phyloP scores from a whole-genome alignment of 495 filamentous ascomycete genomes.

The Penicillium angulare region DNA sequence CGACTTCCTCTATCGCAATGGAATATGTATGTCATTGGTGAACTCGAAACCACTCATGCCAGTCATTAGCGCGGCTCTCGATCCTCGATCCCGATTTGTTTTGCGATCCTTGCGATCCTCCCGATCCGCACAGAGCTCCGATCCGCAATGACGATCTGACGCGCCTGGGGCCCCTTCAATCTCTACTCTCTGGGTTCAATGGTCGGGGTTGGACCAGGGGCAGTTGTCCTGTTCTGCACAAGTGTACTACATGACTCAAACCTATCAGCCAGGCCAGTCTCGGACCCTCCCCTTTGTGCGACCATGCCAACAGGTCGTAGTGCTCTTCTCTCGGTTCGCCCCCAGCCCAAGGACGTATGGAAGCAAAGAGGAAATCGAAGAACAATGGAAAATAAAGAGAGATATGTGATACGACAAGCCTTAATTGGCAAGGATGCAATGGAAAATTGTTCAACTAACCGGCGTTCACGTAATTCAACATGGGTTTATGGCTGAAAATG shows the following conservation, averaged over 20 bases:
- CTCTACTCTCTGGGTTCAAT: not conserved
- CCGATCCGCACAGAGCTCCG: constrained; percentile 14
- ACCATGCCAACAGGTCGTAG: constrained; percentile 1
- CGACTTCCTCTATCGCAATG: no score
- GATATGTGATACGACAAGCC: not conserved
- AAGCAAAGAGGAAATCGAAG: not conserved
- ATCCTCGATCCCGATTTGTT: constrained; percentile 6
- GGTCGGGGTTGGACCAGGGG: not conserved
- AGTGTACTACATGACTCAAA: not conserved
- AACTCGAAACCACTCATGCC: not conserved
- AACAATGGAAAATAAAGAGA: not conserved
- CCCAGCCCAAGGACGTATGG: not conserved
- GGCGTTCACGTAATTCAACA: constrained; percentile 17
- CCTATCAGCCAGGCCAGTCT: not conserved
- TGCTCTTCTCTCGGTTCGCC: not conserved
- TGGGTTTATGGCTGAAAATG: constrained; percentile 15
- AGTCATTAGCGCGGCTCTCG: not conserved
- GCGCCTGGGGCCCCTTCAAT: not conserved
- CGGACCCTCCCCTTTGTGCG: constrained; percentile 1
- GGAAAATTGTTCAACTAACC: constrained; percentile 22
- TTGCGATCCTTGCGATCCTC: constrained; percentile 14
- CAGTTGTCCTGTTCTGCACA: not conserved
- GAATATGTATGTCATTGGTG: not conserved
- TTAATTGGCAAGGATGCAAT: not conserved
- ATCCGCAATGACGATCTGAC: constrained; percentile 11